These are phyloP conservation scores for Hebeloma cylindrosporum DNA, from an alignment of 768 basidiomycete species.

Conservation along the genomic window DNA sequence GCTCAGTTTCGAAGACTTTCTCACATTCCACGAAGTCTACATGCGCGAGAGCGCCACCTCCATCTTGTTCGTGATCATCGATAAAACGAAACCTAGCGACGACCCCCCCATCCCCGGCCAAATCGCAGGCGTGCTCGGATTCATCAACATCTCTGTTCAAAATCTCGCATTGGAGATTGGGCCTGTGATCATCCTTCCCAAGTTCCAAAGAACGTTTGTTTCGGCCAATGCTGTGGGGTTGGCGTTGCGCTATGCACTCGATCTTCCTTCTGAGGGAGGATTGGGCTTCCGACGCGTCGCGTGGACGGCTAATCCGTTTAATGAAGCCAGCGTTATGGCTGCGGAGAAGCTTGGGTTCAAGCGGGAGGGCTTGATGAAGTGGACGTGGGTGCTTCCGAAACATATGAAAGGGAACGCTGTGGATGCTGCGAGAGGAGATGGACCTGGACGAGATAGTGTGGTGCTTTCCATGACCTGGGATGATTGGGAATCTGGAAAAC, in stretches of 20 bases:
- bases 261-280: constrained; percentile 40
- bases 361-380: constrained; percentile 46
- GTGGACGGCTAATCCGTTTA: constrained; percentile 50
- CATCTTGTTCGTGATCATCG: constrained; percentile 47
- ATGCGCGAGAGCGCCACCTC: constrained; percentile 27
- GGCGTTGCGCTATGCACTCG: constrained; percentile 39
- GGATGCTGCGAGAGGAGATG: constrained; percentile 27
- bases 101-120: constrained; percentile 20
- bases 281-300: constrained; percentile 54
- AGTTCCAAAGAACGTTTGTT: constrained; percentile 50
- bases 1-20: constrained; percentile 27
- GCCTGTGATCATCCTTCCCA: constrained; percentile 45
- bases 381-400: constrained; percentile 44
- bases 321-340: constrained; percentile 41
- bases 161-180: constrained; percentile 48
- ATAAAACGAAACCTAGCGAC: constrained; percentile 37
- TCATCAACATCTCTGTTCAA: constrained; percentile 32
- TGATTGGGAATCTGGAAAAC: constrained; percentile 45
- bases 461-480: constrained; percentile 45
- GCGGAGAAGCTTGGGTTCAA: constrained; percentile 57
- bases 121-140: constrained; percentile 53
- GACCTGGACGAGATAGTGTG: constrained; percentile 38
- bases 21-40: constrained; percentile 25
- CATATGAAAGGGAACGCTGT: constrained; percentile 30
- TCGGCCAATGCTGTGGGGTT: constrained; percentile 45